phyloP scores from a whole-genome alignment of 225 moss, liverwort and hornwort genomes.

The Physcomitrellopsis africana region DNA sequence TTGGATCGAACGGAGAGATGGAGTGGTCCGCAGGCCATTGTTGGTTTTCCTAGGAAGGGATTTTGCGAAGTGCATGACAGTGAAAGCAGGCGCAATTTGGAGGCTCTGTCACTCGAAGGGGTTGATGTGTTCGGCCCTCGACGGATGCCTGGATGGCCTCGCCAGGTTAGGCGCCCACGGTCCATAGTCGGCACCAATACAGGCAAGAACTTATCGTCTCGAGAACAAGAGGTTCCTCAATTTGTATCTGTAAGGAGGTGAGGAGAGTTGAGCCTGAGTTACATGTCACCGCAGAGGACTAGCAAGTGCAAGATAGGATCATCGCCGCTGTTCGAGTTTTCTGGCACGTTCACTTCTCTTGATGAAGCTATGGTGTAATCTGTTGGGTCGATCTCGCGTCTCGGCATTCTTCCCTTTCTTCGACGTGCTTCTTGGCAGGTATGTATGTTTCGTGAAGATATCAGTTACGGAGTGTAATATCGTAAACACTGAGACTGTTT shows the following conservation, averaged over 20 bases:
- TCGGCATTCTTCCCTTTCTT: slow-evolving; percentile 9
- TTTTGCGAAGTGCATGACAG: slow-evolving; percentile 75
- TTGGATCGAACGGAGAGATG: slow-evolving; percentile 63
- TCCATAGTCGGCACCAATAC: slow-evolving; percentile 42
- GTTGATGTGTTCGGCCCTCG: slow-evolving; percentile 64
- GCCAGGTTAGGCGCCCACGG: slow-evolving; percentile 45
- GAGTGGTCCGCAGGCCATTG: slow-evolving; percentile 68
- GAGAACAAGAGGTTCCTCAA: slow-evolving; percentile 50
- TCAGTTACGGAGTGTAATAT: not conserved
- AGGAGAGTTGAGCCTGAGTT: slow-evolving; percentile 23
- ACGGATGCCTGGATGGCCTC: slow-evolving; percentile 51
- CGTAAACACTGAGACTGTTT: not conserved
- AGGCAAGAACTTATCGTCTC: slow-evolving; percentile 37
- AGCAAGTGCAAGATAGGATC: not conserved
- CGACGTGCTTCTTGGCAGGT: slow-evolving; percentile 37
- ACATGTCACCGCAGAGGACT: not conserved
- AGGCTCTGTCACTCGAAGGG: slow-evolving; percentile 81
- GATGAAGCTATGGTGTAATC: slow-evolving; percentile 26
- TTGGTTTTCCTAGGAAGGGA: slow-evolving; percentile 75
- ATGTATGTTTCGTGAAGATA: slow-evolving; percentile 4
- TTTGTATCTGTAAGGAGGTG: slow-evolving; percentile 40
- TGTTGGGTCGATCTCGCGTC: slow-evolving; percentile 1
- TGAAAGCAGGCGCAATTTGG: slow-evolving; percentile 67
- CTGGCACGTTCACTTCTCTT: slow-evolving; percentile 12
- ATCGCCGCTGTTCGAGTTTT: slow-evolving; percentile 12